These are phyloP conservation scores for Scleroderma bovista DNA, from an alignment of 768 basidiomycete species.

Conservation along the genomic window DNA sequence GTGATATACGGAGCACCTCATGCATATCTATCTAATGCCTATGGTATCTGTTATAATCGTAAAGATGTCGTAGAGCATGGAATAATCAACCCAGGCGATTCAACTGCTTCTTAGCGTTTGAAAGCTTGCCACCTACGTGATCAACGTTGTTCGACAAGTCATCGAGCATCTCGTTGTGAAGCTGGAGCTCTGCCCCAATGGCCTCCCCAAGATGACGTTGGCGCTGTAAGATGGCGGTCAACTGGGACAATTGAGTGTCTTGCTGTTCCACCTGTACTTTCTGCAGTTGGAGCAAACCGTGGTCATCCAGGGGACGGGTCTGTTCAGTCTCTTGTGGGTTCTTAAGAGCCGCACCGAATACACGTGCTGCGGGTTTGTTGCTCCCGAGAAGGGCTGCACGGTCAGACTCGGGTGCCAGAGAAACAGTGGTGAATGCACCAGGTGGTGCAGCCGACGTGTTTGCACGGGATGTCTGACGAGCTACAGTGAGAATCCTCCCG, in stretches of 20 bases:
- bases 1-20: constrained; percentile 6
- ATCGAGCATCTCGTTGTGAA: constrained; percentile 86
- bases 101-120: constrained; percentile 75
- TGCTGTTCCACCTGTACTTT: constrained; percentile 77
- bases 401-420: constrained; percentile 46
- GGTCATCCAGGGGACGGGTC: constrained; percentile 84
- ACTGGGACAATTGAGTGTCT: constrained; percentile 71
- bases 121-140: constrained; percentile 69
- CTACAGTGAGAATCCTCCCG: constrained; percentile 77
- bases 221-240: constrained; percentile 77
- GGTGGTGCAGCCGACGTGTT: constrained; percentile 24
- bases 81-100: constrained; percentile 58
- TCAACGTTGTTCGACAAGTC: constrained; percentile 74
- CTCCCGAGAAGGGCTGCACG: constrained; percentile 60
- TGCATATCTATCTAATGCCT: constrained; percentile 6
- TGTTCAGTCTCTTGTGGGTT: constrained; percentile 73
- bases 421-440: constrained; percentile 22
- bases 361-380: constrained; percentile 54
- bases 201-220: constrained; percentile 85
- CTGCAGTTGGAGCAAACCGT: constrained; percentile 76
- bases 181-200: constrained; percentile 73
- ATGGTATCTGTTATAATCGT: constrained; percentile 20
- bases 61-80: constrained; percentile 2
- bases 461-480: constrained; percentile 45
- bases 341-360: constrained; percentile 63